Base-by-base conservation (phyloP, 108 stramenopile species). In the Mayamaea pseudoterrestris region DNA sequence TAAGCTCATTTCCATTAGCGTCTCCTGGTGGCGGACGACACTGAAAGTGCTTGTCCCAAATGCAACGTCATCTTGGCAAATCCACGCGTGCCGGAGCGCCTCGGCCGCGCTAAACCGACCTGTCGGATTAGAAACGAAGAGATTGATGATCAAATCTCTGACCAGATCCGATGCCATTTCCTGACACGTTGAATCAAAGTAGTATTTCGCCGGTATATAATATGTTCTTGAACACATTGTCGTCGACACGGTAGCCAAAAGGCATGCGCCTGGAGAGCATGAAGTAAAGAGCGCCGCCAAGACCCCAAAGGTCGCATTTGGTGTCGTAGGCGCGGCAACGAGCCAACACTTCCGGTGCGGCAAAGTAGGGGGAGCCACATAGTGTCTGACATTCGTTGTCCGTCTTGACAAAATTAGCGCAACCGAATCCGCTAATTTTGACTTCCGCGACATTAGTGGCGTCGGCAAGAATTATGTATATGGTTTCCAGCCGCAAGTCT, bases 341-440 rank as follows among this genome's bases (percentile, higher is more conserved):
- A 41, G 75, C 79, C 21, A 98, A 55, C 45, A 98, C 95, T 74
- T 98, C 97, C 4, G 97, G 97, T 28, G 97, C 97, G 16, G 96
- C 74, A 43, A 96, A 96, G 53, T 93, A 93, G 29, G 93, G 94
- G 17, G 98, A 97, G 2, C 98, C 98, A 60, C 93, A 94, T 42
- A 93, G 73, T 2, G 90, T 93, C 12, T 76, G 83, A 36, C 92
- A 89, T 18, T 75, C 71, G 47, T 88, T 71, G 26, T 58, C 57
- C 22, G 35, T 54, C 23, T 46, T 34, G 4, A 64, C 59, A 5
- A 43, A 45, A 53, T 94, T 86, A 23, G 96, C 95, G 54, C 96
- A 95, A 31, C 98, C 98, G 77, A 99, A 97, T 65, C 97, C 98
- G n/a, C 92, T 92, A 32, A 99, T 55, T 62, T 99, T 99, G 47